phyloP scores from a whole-genome alignment of 2,329 filamentous ascomycete species.

The Phialocephala sp. region DNA sequence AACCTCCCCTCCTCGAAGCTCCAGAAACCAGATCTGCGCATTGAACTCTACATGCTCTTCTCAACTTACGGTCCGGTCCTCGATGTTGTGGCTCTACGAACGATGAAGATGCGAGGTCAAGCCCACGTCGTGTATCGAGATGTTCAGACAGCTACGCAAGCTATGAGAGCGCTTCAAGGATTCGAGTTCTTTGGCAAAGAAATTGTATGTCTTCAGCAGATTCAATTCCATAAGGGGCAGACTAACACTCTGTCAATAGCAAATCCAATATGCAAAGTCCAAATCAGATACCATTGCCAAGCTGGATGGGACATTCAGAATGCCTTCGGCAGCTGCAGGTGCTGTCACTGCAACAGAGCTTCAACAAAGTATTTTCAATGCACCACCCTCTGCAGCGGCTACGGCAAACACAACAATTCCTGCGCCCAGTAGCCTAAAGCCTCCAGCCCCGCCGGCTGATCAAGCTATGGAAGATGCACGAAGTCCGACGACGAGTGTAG shows the following conservation, averaged over 20 bases:
- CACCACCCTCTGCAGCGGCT: slow-evolving; percentile 56
- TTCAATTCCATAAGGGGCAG: too few relatives aligned
- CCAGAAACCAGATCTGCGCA: slow-evolving; percentile 84
- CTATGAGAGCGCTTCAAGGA: slow-evolving; percentile 86
- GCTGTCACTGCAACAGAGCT: slow-evolving; percentile 72
- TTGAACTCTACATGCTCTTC: slow-evolving; percentile 90
- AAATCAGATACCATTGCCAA: slow-evolving; percentile 90
- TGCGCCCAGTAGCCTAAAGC: slow-evolving; percentile 51
- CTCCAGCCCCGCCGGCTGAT: slow-evolving; percentile 52
- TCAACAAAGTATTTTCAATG: slow-evolving; percentile 82
- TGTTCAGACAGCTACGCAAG: slow-evolving; percentile 88
- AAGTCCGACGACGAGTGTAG: slow-evolving; percentile 56
- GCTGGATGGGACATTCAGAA: slow-evolving; percentile 86
- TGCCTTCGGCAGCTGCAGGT: slow-evolving; percentile 62
- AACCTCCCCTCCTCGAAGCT: slow-evolving; percentile 88
- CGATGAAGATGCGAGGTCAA: slow-evolving; percentile 91
- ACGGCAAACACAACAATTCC: slow-evolving; percentile 47
- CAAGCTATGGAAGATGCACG: slow-evolving; percentile 56
- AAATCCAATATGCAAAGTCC: slow-evolving; percentile 87
- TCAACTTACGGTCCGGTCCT: slow-evolving; percentile 92
- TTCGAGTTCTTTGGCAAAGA: slow-evolving; percentile 84
- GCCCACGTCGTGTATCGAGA: slow-evolving; percentile 93
- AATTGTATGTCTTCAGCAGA: slow-evolving; percentile 65
- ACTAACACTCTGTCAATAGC: slow-evolving; percentile 55
- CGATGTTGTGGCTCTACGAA: slow-evolving; percentile 89